Base-by-base conservation (phyloP, 176 grass and related monocot species). In the Pharus latifolius region DNA sequence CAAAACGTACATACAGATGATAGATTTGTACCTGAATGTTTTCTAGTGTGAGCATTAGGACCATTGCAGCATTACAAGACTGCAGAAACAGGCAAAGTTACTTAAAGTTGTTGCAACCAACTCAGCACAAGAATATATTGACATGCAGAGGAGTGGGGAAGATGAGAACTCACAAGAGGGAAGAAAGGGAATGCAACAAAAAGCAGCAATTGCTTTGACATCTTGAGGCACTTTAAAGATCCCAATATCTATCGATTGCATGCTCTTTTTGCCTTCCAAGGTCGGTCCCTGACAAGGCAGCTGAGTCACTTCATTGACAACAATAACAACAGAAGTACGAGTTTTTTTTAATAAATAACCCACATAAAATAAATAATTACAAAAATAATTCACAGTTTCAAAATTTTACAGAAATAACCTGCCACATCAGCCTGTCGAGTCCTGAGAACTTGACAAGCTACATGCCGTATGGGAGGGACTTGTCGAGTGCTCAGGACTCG, bases 201-300 rank as follows among this genome's bases (percentile, higher is more conserved):
- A 76, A 63, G 65, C 40, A 59, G 51, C 41, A 14, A 22, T 38
- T 29, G 48, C 65, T 37, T 70, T 70, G 48, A 70, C 73, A 78
- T 64, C 63, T 82, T 17, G 29, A 56, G 45, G 65, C 73, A 9
- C 66, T 72, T 59, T 72, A 78, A 72, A 65, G 59, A 62, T 66
- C 29, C 23, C 23, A 12, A 56, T 12, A 74, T 56, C 34, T 54
- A 65, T 60, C 18, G 16, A 10, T 30, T 52, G 10, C 1, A 1
- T 15, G 4, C 0, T 1, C 14, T 10, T 79, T 51, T 42, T 57
- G 44, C 24, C 41, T 26, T 14, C 28, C 15, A 70, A 10, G 38
- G 24, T 8, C 10, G 44, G 55, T 60, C 37, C 35, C 54, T 79
- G 25, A 60, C 34, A n/a, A n/a, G n/a, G n/a, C n/a, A 49, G 38